Base-by-base conservation (phyloP, 2,329 filamentous ascomycete genomes). In the Trichoderma asperellum region DNA sequence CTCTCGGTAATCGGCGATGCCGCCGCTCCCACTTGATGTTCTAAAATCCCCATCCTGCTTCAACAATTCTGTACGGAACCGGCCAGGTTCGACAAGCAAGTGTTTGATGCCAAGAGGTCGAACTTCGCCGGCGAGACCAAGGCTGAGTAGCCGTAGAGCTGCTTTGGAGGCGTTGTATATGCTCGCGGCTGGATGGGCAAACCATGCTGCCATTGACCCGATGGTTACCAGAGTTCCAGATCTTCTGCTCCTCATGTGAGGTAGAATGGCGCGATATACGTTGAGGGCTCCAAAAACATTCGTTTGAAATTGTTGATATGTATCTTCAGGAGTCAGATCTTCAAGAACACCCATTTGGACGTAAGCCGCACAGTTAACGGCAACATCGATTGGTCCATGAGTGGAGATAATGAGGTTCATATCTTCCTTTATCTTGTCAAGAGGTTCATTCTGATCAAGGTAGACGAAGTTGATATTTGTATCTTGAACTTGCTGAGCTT, bases 131-230 rank as follows among this genome's bases (percentile, higher is more conserved):
- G 60, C 67, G 4, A 69, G 59, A 14, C 67, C 67, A 43, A 58
- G 24, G 16, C 37, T 65, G 11, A 69, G 60, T 12, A 35, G 6
- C n/a, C 67, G 67, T 1, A 69, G 52, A 12, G 67, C 67, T 32
- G 67, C 67, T 32, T 69, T 69, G 49, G 67, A 64, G 24, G 67
- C 58, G 8, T 69, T 69, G 60, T 69, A 69, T 18, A 69, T 10
- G 27, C 49, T 69, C 0, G 40, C 58, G 0, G 32, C 58, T 2
- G 67, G 59, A 35, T 63, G 37, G 16, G 61, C 56, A 21, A 63
- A 69, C 67, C 67, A 69, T 21, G 67, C 47, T 14, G 67, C 67
- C 67, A 69, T 69, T n/a, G 67, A 69, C 10, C 67, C 67, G 21
- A 69, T 69, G 16, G 67, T 69, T 1, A 69, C 58, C 21, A 65